Evolutionary conservation across 2,329 filamentous ascomycete species (phyloP).

Genomic region (Scedosporium aurantiacum): DNA sequence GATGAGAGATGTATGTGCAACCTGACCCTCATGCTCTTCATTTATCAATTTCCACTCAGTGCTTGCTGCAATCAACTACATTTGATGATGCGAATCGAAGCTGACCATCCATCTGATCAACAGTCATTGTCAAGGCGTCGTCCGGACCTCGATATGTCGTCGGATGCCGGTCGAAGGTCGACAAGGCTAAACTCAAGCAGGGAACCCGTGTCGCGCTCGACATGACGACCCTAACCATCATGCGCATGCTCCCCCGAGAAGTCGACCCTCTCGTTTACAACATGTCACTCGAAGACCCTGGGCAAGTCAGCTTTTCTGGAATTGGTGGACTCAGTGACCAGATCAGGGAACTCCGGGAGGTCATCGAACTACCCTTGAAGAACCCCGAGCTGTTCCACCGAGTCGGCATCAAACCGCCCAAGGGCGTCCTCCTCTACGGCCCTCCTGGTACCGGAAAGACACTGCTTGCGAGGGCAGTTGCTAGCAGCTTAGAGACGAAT

Average conservation of each 20-base stretch:
- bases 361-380: slow-evolving; percentile 95
- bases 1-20: slow-evolving; percentile 81
- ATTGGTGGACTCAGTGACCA: slow-evolving; percentile 98
- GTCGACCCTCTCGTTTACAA: slow-evolving; percentile 99
- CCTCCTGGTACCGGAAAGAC: slow-evolving; percentile 97
- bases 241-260: slow-evolving; percentile 98
- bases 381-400: slow-evolving; percentile 95
- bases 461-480: slow-evolving; percentile 82
- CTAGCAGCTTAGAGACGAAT: slow-evolving; percentile 93
- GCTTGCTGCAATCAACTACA: background rate
- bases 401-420: slow-evolving; percentile 97
- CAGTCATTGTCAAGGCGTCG: slow-evolving; percentile 97
- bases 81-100: background rate
- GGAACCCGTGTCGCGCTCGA: slow-evolving; percentile 94
- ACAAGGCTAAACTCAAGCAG: slow-evolving; percentile 95
- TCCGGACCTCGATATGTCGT: slow-evolving; percentile 96
- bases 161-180: slow-evolving; percentile 95
- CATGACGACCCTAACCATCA: slow-evolving; percentile 99
- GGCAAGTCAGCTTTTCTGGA: slow-evolving; percentile 93
- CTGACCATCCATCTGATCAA: slow-evolving; percentile 4
- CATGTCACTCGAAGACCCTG: slow-evolving; percentile 97
- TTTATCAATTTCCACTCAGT: background rate
- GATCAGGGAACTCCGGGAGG: slow-evolving; percentile 92
- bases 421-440: slow-evolving; percentile 91
- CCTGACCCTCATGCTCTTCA: background rate